phyloP scores from a whole-genome alignment of 2,329 filamentous ascomycete genomes.

The Ophiostoma ips region DNA sequence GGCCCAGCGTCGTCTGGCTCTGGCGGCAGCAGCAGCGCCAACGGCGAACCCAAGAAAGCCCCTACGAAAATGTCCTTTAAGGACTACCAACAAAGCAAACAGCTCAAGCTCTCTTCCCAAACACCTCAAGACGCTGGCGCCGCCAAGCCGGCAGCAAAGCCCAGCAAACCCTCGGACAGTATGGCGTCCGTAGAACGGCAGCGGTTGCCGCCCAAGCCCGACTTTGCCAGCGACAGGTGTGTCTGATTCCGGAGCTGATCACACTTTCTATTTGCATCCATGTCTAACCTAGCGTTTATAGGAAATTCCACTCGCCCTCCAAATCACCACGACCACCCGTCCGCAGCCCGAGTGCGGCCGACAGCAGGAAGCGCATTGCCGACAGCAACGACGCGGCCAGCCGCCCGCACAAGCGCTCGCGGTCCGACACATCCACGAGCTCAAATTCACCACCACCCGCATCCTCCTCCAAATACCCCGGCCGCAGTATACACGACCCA shows the following conservation, averaged over 20 bases:
- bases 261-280: too few relatives aligned
- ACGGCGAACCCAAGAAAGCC: slow-evolving; percentile 18
- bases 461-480: background rate
- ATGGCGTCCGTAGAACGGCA: slow-evolving; percentile 9
- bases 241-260: too few relatives aligned
- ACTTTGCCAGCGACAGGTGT: slow-evolving; percentile 21
- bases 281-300: too few relatives aligned
- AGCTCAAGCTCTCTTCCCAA: slow-evolving; percentile 30
- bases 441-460: slow-evolving; percentile 10
- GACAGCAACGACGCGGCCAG: slow-evolving; percentile 29
- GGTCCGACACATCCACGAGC: slow-evolving; percentile 22
- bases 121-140: slow-evolving; percentile 26
- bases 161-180: slow-evolving; percentile 10
- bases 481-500: slow-evolving; percentile 8
- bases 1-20: background rate
- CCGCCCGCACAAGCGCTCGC: slow-evolving; percentile 33
- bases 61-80: slow-evolving; percentile 37
- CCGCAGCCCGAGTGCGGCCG: slow-evolving; percentile 24
- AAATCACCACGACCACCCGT: slow-evolving; percentile 18
- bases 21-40: slow-evolving; percentile 12
- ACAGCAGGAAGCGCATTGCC: slow-evolving; percentile 32
- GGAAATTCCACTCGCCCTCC: slow-evolving; percentile 13
- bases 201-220: slow-evolving; percentile 10
- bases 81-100: slow-evolving; percentile 42
- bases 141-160: slow-evolving; percentile 13